Evolutionary conservation across 2,329 filamentous ascomycete genomes (phyloP).

Genomic region (Talaromyces albobiverticillius): DNA sequence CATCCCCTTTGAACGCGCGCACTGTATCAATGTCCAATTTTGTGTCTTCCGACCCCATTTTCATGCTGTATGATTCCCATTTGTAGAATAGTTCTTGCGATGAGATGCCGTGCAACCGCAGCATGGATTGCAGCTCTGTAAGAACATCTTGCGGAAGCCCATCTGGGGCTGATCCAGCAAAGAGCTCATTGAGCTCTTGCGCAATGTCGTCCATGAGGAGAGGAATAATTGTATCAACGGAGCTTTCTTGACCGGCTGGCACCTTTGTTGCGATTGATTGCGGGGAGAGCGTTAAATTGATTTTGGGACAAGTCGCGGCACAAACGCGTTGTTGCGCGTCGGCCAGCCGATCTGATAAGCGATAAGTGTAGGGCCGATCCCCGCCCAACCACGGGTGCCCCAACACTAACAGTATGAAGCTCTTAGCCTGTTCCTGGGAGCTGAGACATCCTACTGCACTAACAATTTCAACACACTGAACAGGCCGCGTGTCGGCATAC

Average conservation of each 20-base stretch:
- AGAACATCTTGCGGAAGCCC: slow-evolving; percentile 74
- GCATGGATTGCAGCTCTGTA: slow-evolving; percentile 78
- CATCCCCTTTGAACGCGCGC: slow-evolving; percentile 76
- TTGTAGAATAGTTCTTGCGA: slow-evolving; percentile 93
- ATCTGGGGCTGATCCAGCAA: slow-evolving; percentile 51
- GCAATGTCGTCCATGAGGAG: slow-evolving; percentile 48
- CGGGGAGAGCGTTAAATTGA: slow-evolving; percentile 11
- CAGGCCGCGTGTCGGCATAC: background rate
- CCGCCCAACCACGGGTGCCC: too few relatives aligned
- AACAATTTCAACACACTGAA: too few relatives aligned
- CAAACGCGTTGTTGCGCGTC: slow-evolving; percentile 11
- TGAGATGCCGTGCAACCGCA: slow-evolving; percentile 76
- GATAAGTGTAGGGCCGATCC: slow-evolving; percentile 8
- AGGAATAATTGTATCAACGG: background rate
- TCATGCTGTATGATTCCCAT: slow-evolving; percentile 97
- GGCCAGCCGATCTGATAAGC: slow-evolving; percentile 6
- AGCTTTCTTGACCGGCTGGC: too few relatives aligned
- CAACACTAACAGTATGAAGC: too few relatives aligned
- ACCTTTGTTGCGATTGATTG: background rate
- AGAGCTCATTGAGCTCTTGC: slow-evolving; percentile 59
- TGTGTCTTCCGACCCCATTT: slow-evolving; percentile 80
- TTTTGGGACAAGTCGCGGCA: slow-evolving; percentile 6
- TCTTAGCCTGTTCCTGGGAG: too few relatives aligned
- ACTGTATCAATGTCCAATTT: slow-evolving; percentile 68
- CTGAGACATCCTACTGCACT: background rate